Conservation (phyloP, 1,284 basidiomycete genomes). For the Dichomitus squalens region DNA sequence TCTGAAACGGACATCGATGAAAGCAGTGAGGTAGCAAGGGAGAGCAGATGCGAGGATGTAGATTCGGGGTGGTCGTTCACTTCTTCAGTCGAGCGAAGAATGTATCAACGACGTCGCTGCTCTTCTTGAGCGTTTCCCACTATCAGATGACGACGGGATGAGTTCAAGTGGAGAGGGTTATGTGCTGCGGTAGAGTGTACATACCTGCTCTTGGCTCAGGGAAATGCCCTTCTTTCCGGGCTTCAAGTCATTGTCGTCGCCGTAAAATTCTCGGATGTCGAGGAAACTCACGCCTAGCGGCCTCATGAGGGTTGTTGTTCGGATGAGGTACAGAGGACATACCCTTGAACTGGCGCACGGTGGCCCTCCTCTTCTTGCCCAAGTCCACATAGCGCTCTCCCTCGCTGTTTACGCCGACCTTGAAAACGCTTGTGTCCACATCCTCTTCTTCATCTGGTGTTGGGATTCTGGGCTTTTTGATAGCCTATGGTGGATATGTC, state of each 20-base stretch:
- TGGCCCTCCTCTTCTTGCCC: slow-evolving; percentile 71
- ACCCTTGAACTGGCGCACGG: slow-evolving; percentile 75
- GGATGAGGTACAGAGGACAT: slow-evolving; percentile 5
- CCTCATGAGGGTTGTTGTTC: background rate
- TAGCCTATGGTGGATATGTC: background rate
- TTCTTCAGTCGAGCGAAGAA: slow-evolving; percentile 50
- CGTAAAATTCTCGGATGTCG: slow-evolving; percentile 83
- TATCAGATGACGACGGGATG: slow-evolving; percentile 34
- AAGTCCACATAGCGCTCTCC: slow-evolving; percentile 69
- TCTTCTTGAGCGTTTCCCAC: slow-evolving; percentile 62
- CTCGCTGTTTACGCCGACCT: slow-evolving; percentile 37
- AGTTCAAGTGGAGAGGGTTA: background rate
- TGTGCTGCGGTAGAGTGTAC: slow-evolving; percentile 23
- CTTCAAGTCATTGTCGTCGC: slow-evolving; percentile 62
- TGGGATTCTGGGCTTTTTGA: background rate
- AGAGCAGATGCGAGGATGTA: background rate
- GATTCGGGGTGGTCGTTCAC: slow-evolving; percentile 16
- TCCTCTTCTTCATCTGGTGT: background rate
- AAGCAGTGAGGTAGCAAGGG: background rate
- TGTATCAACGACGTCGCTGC: slow-evolving; percentile 48
- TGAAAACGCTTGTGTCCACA: slow-evolving; percentile 1
- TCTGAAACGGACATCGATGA: background rate
- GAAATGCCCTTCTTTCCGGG: slow-evolving; percentile 85
- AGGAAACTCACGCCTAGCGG: slow-evolving; percentile 49
- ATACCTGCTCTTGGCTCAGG: slow-evolving; percentile 69